phyloP scores from a whole-genome alignment of 1,139 yeast genomes.

The Saccharomycopsis hybrid region DNA sequence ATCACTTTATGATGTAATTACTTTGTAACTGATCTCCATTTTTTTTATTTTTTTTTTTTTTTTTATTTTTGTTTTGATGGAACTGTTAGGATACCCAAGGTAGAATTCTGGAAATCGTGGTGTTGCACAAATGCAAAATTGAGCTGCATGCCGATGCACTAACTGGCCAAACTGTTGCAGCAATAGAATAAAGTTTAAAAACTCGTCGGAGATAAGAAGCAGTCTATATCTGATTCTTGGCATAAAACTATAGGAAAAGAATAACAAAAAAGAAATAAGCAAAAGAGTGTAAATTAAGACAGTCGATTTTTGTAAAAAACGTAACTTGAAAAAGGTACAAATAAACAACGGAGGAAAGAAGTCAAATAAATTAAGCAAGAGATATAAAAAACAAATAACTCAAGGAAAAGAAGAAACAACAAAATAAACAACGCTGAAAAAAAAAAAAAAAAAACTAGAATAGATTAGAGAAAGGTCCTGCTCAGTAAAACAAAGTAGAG shows the following conservation, averaged over 20 bases:
- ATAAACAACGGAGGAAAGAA: slow-evolving; percentile 1
- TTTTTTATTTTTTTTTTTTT: neutral
- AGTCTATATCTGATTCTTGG: too few relatives aligned
- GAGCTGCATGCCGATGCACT: too few relatives aligned
- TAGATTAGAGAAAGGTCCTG: neutral
- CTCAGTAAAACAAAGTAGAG: neutral
- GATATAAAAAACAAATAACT: neutral
- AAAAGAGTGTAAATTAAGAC: neutral
- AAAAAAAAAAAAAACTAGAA: neutral
- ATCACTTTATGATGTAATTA: neutral
- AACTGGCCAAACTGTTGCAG: too few relatives aligned
- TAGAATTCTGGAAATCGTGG: too few relatives aligned
- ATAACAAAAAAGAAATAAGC: neutral
- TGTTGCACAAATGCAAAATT: too few relatives aligned
- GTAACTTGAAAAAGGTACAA: too few relatives aligned
- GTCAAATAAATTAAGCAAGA: neutral
- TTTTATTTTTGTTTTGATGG: neutral
- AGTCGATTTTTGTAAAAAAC: too few relatives aligned
- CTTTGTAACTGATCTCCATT: neutral
- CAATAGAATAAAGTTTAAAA: too few relatives aligned
- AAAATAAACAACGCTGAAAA: neutral
- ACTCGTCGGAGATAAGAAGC: too few relatives aligned
- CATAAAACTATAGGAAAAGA: neutral
- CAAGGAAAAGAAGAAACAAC: neutral
- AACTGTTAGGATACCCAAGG: too few relatives aligned